Percentiles rank a stretch among this genome's conserved stretches.
Conservation (phyloP, 1,284 basidiomycete species). For the Cutaneotrichosporon mucoides region DNA sequence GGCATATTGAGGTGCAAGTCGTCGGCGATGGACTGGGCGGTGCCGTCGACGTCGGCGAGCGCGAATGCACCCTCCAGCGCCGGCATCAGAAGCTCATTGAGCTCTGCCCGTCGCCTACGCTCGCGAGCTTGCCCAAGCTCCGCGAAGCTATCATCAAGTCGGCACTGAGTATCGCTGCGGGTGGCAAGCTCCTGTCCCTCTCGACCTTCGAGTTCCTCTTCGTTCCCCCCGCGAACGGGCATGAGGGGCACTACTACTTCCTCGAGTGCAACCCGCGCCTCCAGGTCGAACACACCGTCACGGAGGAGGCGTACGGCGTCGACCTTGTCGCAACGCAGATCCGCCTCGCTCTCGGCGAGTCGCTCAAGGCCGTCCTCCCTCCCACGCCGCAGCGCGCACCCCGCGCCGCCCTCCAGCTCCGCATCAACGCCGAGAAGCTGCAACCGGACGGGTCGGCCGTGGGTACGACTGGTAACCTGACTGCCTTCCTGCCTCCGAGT, state of each 20-base stretch:
- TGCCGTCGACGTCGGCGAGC: slow-evolving; percentile 15
- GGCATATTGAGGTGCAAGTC: slow-evolving; percentile 88
- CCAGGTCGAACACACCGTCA: slow-evolving; percentile 23
- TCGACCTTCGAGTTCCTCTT: slow-evolving; percentile 22
- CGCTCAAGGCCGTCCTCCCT: slow-evolving; percentile 7
- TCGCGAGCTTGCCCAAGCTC: slow-evolving; percentile 5
- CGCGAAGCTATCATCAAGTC: slow-evolving; percentile 13
- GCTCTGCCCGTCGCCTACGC: slow-evolving; percentile 18
- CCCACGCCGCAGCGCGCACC: slow-evolving; percentile 2
- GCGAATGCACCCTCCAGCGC: slow-evolving; percentile 18
- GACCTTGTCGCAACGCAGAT: slow-evolving; percentile 20
- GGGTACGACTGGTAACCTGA: slow-evolving; percentile 12
- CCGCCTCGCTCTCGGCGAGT: slow-evolving; percentile 13
- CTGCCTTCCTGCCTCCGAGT: slow-evolving; percentile 3
- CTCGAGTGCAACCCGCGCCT: slow-evolving; percentile 23
- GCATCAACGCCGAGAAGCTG: slow-evolving; percentile 19
- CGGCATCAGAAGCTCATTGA: slow-evolving; percentile 22
- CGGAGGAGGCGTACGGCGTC: slow-evolving; percentile 20
- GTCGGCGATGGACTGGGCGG: slow-evolving; percentile 17
- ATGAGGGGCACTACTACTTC: slow-evolving; percentile 13
- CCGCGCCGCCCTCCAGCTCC: slow-evolving; percentile 17
- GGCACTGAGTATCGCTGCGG: slow-evolving; percentile 9
- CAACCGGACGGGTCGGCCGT: slow-evolving; percentile 12
- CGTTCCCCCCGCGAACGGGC: background rate
- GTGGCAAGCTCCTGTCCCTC: slow-evolving; percentile 17